Evolutionary conservation across 2,329 filamentous ascomycete genomes (phyloP).

Genomic region (Epichloe baconii): DNA sequence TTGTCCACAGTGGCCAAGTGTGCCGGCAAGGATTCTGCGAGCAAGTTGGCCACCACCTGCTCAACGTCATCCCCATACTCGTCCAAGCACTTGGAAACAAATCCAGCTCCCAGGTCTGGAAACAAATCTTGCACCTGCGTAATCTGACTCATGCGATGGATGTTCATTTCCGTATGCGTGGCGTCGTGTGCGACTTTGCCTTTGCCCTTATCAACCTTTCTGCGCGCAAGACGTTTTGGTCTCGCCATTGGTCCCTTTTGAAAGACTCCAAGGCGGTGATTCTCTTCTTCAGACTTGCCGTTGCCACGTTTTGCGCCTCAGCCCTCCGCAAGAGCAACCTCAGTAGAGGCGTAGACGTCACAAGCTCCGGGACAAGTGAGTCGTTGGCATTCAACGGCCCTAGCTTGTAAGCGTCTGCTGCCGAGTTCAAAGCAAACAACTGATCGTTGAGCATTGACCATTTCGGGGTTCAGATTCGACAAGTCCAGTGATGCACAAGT

Average conservation of each 20-base stretch:
- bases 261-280: slow-evolving; percentile 48
- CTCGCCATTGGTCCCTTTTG: slow-evolving; percentile 41
- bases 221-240: slow-evolving; percentile 35
- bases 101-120: slow-evolving; percentile 71
- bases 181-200: slow-evolving; percentile 27
- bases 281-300: slow-evolving; percentile 44
- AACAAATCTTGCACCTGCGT: slow-evolving; percentile 91
- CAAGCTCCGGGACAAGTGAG: slow-evolving; percentile 68
- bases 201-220: slow-evolving; percentile 57
- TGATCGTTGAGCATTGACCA: slow-evolving; percentile 69
- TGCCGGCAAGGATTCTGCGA: slow-evolving; percentile 62
- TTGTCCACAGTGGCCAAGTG: slow-evolving; percentile 53
- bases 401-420: slow-evolving; percentile 49
- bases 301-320: slow-evolving; percentile 33
- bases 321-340: slow-evolving; percentile 45
- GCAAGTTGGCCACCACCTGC: slow-evolving; percentile 64
- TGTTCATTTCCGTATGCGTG: slow-evolving; percentile 42
- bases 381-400: slow-evolving; percentile 45
- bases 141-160: slow-evolving; percentile 74
- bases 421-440: slow-evolving; percentile 65
- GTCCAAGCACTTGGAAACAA: slow-evolving; percentile 66
- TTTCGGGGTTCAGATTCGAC: slow-evolving; percentile 55
- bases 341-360: slow-evolving; percentile 68
- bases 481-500: slow-evolving; percentile 61
- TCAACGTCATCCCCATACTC: slow-evolving; percentile 69